These are phyloP conservation scores for Conticribra weissflogii DNA, from an alignment of 108 stramenopile species.

Conservation along the genomic window DNA sequence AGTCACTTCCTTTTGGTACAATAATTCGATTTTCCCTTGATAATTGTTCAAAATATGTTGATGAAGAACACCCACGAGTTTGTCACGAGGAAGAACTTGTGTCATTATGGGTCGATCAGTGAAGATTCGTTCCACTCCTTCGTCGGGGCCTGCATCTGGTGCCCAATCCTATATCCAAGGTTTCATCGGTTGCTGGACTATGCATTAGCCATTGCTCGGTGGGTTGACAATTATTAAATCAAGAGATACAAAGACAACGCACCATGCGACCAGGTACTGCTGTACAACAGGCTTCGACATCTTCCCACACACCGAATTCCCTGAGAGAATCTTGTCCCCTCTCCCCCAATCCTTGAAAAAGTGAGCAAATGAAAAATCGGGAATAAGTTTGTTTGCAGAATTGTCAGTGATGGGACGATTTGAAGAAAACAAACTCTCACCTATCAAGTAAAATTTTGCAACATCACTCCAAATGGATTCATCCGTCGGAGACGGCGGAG, in stretches of 20 bases:
- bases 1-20: slow-evolving; percentile 62
- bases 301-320: slow-evolving; percentile 77
- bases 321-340: slow-evolving; percentile 81
- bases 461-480: slow-evolving; percentile 64
- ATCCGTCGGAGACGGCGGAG: slow-evolving; percentile 67
- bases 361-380: background rate
- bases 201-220: too few species aligned
- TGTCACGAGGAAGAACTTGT: slow-evolving; percentile 78
- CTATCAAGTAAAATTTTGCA: slow-evolving; percentile 77
- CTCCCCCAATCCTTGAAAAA: slow-evolving; percentile 50
- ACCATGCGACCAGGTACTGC: slow-evolving; percentile 76
- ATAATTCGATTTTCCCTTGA: slow-evolving; percentile 49
- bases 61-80: slow-evolving; percentile 76
- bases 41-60: slow-evolving; percentile 61
- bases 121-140: slow-evolving; percentile 72
- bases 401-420: background rate
- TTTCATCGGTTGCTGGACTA: background rate
- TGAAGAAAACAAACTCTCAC: slow-evolving; percentile 15
- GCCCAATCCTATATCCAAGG: slow-evolving; percentile 56
- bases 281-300: slow-evolving; percentile 56
- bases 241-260: background rate
- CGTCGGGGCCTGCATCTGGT: slow-evolving; percentile 62
- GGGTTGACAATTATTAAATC: too few species aligned
- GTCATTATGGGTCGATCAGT: slow-evolving; percentile 67
- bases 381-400: background rate